These are phyloP conservation scores for Solanum microdontum DNA, from an alignment of 257 asterid species.

Conservation along the genomic window DNA sequence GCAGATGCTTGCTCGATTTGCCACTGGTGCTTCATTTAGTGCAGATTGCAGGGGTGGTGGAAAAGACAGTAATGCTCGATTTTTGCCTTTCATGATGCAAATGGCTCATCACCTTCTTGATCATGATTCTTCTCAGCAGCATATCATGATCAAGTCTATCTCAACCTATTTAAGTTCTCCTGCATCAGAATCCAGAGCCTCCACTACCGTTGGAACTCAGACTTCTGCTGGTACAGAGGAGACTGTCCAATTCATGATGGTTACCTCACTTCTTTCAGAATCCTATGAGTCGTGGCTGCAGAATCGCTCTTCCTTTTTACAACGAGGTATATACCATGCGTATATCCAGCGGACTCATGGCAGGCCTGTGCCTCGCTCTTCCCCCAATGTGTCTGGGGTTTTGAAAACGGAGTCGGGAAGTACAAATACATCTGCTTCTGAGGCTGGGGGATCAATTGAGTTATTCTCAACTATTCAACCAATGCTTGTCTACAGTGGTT, in stretches of 20 bases:
- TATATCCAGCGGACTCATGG: constrained; percentile 77
- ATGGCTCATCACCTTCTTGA: constrained; percentile 89
- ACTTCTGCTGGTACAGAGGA: constrained; percentile 77
- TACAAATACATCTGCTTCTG: constrained; percentile 21
- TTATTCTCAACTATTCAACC: constrained; percentile 61
- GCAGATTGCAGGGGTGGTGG: constrained; percentile 94
- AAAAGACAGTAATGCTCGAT: constrained; percentile 83
- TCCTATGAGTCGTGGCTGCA: constrained; percentile 89
- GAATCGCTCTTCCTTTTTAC: constrained; percentile 70
- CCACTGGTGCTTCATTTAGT: constrained; percentile 87
- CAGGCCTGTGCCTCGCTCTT: constrained; percentile 32
- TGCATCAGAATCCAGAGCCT: constrained; percentile 37
- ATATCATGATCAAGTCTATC: constrained; percentile 53
- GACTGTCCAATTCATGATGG: constrained; percentile 98
- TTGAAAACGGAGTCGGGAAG: constrained; percentile 17
- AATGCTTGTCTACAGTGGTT: constrained; percentile 86
- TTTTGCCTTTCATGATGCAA: constrained; percentile 85
- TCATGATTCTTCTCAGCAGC: constrained; percentile 71
- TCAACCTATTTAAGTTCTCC: constrained; percentile 56
- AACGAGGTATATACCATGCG: constrained; percentile 84
- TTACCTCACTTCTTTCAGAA: constrained; percentile 79
- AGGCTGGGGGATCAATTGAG: constrained; percentile 36
- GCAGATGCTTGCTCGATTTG: constrained; percentile 99
- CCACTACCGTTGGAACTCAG: constrained; percentile 39
- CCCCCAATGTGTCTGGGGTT: constrained; percentile 12